These are phyloP conservation scores for Cicer chorassanicum DNA, from an alignment of 306 rosid species.

Conservation along the genomic window DNA sequence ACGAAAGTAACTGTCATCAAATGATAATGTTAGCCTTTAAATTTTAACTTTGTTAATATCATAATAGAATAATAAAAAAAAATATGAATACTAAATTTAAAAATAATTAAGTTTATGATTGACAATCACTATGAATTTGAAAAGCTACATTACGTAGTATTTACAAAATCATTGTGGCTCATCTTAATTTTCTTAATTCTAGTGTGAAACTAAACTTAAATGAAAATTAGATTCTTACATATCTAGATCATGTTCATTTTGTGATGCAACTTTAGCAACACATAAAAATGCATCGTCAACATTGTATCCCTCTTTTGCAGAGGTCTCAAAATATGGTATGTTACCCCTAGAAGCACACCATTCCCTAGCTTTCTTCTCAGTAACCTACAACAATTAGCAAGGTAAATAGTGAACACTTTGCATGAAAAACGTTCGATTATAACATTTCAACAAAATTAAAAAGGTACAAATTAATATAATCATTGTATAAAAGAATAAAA, in stretches of 20 bases:
- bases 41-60: not conserved
- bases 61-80: not conserved
- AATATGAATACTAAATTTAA: not conserved
- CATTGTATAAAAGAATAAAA: not conserved
- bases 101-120: not conserved
- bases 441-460: not conserved
- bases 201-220: not conserved
- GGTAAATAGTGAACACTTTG: not conserved
- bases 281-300: constrained; percentile 77
- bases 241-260: constrained; percentile 70
- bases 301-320: constrained; percentile 78
- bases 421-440: constrained; percentile 2
- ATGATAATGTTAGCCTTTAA: constrained; percentile 8
- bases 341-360: constrained; percentile 84
- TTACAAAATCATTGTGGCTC: too few relatives aligned
- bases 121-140: too few relatives aligned
- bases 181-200: too few relatives aligned
- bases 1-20: constrained; percentile 64
- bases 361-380: constrained; percentile 68
- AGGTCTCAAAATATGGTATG: constrained; percentile 87
- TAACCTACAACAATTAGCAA: constrained; percentile 58
- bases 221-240: constrained; percentile 55
- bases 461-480: too few relatives aligned
- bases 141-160: too few relatives aligned
- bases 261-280: constrained; percentile 66